Evolutionary conservation across 2,329 filamentous ascomycete genomes (phyloP).

Genomic region (Paecilomyces sp.): DNA sequence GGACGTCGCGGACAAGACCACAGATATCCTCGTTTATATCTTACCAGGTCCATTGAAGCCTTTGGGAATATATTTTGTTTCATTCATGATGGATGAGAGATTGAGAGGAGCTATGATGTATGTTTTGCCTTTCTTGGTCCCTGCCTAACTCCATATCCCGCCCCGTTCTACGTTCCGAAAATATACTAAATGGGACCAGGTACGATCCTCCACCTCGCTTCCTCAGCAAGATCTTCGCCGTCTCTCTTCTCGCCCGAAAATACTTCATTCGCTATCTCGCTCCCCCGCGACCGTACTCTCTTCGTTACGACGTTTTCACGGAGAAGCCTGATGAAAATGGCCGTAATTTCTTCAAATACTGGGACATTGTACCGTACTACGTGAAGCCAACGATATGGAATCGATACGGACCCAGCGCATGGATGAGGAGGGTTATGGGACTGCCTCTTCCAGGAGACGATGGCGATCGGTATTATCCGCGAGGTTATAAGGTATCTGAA

Average conservation of each 20-base stretch:
- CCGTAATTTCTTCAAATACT: slow-evolving; percentile 45
- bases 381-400: slow-evolving; percentile 53
- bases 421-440: slow-evolving; percentile 41
- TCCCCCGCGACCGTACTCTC: slow-evolving; percentile 49
- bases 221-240: slow-evolving; percentile 34
- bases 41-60: slow-evolving; percentile 42
- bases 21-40: slow-evolving; percentile 54
- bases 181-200: slow-evolving; percentile 13
- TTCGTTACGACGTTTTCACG: slow-evolving; percentile 31
- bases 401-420: slow-evolving; percentile 54
- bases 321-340: slow-evolving; percentile 48
- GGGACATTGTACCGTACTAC: slow-evolving; percentile 61
- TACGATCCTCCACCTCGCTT: slow-evolving; percentile 32
- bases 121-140: slow-evolving; percentile 13
- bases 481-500: slow-evolving; percentile 47
- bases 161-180: too few relatives aligned
- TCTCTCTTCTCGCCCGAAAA: slow-evolving; percentile 46
- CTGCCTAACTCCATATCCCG: background rate
- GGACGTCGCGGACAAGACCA: slow-evolving; percentile 51
- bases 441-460: slow-evolving; percentile 42
- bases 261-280: slow-evolving; percentile 51
- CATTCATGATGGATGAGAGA: slow-evolving; percentile 57
- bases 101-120: slow-evolving; percentile 60
- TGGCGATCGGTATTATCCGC: slow-evolving; percentile 39
- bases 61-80: slow-evolving; percentile 45